Percentiles rank a stretch among this genome's conserved stretches.
Conservation (phyloP, 2,329 filamentous ascomycete species). For the Hypoxylon sp. region DNA sequence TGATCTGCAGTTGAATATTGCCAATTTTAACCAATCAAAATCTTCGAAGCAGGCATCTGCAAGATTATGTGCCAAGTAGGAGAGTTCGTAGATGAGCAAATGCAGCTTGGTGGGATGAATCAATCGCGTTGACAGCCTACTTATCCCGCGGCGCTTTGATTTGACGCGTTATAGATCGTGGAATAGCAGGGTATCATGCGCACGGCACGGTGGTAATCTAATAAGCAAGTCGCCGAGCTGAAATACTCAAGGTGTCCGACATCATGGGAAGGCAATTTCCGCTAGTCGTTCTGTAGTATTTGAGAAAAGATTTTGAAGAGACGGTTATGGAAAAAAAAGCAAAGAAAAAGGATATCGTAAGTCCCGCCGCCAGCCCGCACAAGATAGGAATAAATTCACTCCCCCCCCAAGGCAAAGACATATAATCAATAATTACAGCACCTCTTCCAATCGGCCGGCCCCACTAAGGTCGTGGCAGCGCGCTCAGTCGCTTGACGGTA, state of each 20-base stretch:
- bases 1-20: constrained; percentile 32
- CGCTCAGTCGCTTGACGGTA: too few relatives aligned
- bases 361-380: not conserved
- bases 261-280: constrained; percentile 32
- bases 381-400: too few relatives aligned
- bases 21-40: constrained; percentile 23
- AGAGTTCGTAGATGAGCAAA: constrained; percentile 13
- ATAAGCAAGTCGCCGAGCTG: constrained; percentile 29
- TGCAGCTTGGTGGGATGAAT: constrained; percentile 21
- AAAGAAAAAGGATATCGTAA: constrained; percentile 10
- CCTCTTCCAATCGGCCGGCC: too few relatives aligned
- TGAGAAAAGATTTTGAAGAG: constrained; percentile 2
- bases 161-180: constrained; percentile 26
- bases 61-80: constrained; percentile 34
- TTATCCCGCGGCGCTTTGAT: constrained; percentile 26
- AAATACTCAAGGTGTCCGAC: constrained; percentile 18
- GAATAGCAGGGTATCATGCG: constrained; percentile 19
- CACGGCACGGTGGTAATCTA: constrained; percentile 16
- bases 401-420: too few relatives aligned
- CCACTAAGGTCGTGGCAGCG: too few relatives aligned
- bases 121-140: constrained; percentile 15
- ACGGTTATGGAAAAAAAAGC: constrained; percentile 13
- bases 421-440: too few relatives aligned
- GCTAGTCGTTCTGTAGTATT: constrained; percentile 11
- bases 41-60: constrained; percentile 10